Evolutionary conservation across 1,284 basidiomycete species (phyloP).

Genomic region (Testicularia cyperi): DNA sequence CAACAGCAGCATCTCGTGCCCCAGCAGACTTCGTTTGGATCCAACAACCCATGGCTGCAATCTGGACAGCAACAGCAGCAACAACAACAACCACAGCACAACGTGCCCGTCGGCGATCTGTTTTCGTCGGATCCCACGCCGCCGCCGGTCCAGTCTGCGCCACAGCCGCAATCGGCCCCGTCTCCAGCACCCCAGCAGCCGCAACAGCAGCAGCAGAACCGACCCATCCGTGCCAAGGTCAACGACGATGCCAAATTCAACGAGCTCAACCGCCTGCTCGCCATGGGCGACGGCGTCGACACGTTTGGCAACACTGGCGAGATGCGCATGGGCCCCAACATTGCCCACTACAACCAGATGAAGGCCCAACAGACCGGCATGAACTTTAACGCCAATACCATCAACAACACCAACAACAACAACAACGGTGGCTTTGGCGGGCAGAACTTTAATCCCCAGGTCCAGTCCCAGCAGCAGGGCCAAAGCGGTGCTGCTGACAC

Average conservation of each 20-base stretch:
- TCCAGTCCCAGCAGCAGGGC: slow-evolving; percentile 4
- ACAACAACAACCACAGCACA: slow-evolving; percentile 29
- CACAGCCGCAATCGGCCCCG: slow-evolving; percentile 8
- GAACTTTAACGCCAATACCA: slow-evolving; percentile 30
- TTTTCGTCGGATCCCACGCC: slow-evolving; percentile 39
- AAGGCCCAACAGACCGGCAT: slow-evolving; percentile 41
- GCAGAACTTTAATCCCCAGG: background rate
- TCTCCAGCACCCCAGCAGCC: slow-evolving; percentile 7
- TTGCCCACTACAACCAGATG: slow-evolving; percentile 32
- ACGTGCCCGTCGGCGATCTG: slow-evolving; percentile 50
- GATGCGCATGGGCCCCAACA: slow-evolving; percentile 51
- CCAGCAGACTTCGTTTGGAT: slow-evolving; percentile 70
- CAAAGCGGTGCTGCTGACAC: slow-evolving; percentile 8
- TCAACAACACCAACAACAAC: slow-evolving; percentile 7
- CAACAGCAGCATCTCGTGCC: slow-evolving; percentile 60
- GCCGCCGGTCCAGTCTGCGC: slow-evolving; percentile 14
- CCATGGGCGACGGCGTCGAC: slow-evolving; percentile 55
- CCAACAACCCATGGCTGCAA: slow-evolving; percentile 79
- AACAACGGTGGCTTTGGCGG: slow-evolving; percentile 2
- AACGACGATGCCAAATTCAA: slow-evolving; percentile 37
- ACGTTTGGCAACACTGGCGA: slow-evolving; percentile 60
- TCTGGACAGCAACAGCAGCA: slow-evolving; percentile 35
- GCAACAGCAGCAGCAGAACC: slow-evolving; percentile 17
- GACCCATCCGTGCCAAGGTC: slow-evolving; percentile 31
- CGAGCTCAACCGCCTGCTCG: slow-evolving; percentile 56